Percentiles rank a stretch among this genome's conserved stretches.
These are phyloP conservation scores for Solanum medicagineum DNA, from an alignment of 257 asterid genomes.

Conservation along the genomic window DNA sequence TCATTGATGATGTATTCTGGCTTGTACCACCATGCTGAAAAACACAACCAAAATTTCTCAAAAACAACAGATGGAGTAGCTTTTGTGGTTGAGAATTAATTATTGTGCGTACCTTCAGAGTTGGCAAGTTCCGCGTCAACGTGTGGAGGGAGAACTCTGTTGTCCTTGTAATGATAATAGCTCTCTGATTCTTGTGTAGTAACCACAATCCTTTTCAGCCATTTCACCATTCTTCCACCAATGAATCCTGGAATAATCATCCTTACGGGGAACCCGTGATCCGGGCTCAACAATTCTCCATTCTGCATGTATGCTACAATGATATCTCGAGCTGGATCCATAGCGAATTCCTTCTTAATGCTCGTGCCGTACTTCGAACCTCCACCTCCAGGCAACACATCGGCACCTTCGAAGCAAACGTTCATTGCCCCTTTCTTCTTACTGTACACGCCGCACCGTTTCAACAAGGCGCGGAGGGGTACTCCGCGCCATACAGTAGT, in stretches of 20 bases:
- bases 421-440: conserved; percentile 40
- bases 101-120: conserved; percentile 44
- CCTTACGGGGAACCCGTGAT: conserved; percentile 84
- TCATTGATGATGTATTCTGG: conserved; percentile 83
- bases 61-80: too few species aligned
- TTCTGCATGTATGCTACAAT: conserved; percentile 88
- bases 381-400: conserved; percentile 87
- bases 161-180: conserved; percentile 71
- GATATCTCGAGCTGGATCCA: conserved; percentile 75
- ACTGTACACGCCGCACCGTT: conserved; percentile 55
- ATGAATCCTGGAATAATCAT: conserved; percentile 81
- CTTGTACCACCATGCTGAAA: conserved; percentile 94
- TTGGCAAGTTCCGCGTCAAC: conserved; percentile 91
- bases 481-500: conserved; percentile 92
- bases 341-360: conserved; percentile 47
- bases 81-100: too few species aligned
- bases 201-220: conserved; percentile 69
- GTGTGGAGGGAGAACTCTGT: conserved; percentile 71
- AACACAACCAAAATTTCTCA: neutral
- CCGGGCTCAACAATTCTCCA: conserved; percentile 60
- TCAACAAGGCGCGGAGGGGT: conserved; percentile 46
- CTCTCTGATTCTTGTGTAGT: conserved; percentile 59
- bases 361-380: conserved; percentile 86
- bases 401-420: conserved; percentile 87
- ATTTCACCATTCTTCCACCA: conserved; percentile 96